Evolutionary conservation across 78 protist species (phyloP).

Genomic region (Pigoraptor vietnamica): DNA sequence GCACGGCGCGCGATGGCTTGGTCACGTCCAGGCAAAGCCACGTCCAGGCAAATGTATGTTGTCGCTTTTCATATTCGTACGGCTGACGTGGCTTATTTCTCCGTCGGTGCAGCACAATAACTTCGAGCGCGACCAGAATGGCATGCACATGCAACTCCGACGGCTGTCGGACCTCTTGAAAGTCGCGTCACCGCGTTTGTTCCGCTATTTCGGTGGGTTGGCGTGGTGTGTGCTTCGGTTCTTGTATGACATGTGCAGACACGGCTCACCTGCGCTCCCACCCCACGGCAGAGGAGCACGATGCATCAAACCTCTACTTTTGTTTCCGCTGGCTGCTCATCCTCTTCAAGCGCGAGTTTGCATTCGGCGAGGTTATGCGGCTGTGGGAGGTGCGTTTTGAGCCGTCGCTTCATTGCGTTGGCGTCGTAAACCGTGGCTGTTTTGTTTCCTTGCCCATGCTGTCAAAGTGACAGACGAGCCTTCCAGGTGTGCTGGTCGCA

Average conservation of each 20-base stretch:
- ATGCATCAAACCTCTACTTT: conserved; percentile 17
- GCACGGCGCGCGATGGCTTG: too few species aligned
- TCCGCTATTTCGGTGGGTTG: neutral
- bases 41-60: too few species aligned
- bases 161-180: neutral
- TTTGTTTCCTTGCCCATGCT: neutral
- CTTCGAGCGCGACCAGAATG: conserved; percentile 23
- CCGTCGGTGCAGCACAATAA: neutral
- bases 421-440: neutral
- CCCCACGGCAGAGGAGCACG: neutral
- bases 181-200: neutral
- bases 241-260: neutral
- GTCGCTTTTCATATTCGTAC: too few species aligned
- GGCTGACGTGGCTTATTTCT: too few species aligned
- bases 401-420: neutral
- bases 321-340: conserved; percentile 65
- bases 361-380: neutral
- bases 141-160: conserved; percentile 29
- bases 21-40: too few species aligned
- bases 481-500: neutral
- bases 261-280: neutral
- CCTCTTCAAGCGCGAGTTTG: conserved; percentile 50
- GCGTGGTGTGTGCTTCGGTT: neutral
- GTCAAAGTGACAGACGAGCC: neutral
- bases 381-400: conserved; percentile 39